Base-by-base conservation (phyloP, 768 basidiomycete species). In the Pleurotus ostreatus region DNA sequence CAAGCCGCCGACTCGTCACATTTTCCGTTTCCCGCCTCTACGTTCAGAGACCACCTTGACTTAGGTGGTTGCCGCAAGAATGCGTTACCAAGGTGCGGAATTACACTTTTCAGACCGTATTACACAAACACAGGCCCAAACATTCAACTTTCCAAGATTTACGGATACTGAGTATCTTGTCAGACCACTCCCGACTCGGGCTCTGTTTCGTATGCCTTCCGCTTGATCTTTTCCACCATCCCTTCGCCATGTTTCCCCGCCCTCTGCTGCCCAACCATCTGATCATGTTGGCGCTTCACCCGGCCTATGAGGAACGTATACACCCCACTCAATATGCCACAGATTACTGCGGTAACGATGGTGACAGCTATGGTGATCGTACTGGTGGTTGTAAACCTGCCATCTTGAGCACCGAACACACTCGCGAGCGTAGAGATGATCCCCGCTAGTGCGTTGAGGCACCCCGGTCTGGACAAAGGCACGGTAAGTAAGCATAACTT, bases 361-460 rank as follows among this genome's bases (percentile, higher is more conserved):
- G 81, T 84, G 4, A 82, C 78, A 41, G 78, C 71, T 43, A 84
- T 67, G 0, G 82, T 82, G 26, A 74, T 66, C 58, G 69, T 73
- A 44, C 76, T 74, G 0, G 77, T 70, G 25, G 64, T 68, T 3
- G 74, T 74, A 55, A 82, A 71, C 39, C 71, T 62, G 2, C 80
- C 78, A 23, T 71, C 65, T 55, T 85, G 82, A 3, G 67, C 68
- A 5, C 81, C 81, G 37, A 75, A 82, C 13, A 83, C 67, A 59
- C 70, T 81, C 8, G 78, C 66, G 51, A 85, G 60, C 1, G 81
- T 82, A 0, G 83, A 83, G 16, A 85, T 70, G 0, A 85, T 57
- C 16, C 84, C 84, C 0, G 82, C 80, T 13, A 79, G 60, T 9
- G 80, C 82, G 63, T 85, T 84, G 53, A 85, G 68, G 40, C 76